phyloP scores from a whole-genome alignment of 2,329 filamentous ascomycete genomes.

The Paraphaeosphaeria minitans region DNA sequence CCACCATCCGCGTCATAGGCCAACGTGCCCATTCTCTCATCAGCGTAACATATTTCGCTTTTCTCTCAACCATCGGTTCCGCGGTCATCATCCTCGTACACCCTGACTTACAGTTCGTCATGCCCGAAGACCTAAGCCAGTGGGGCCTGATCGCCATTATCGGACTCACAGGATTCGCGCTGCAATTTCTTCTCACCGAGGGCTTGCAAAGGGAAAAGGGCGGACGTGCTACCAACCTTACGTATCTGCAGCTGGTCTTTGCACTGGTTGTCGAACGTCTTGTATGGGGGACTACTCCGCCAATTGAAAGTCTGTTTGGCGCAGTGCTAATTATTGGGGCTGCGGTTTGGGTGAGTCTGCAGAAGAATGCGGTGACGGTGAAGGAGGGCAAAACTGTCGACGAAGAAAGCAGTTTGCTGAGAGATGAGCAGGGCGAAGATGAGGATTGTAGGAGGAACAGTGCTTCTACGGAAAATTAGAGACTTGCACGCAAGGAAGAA shows the following conservation, averaged over 20 bases:
- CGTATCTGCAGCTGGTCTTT: conserved; percentile 70
- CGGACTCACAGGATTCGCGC: conserved; percentile 73
- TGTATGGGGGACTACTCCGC: conserved; percentile 53
- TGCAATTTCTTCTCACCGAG: conserved; percentile 80
- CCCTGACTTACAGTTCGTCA: conserved; percentile 60
- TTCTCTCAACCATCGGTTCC: conserved; percentile 69
- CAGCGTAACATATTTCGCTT: conserved; percentile 79
- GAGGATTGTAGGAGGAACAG: background rate
- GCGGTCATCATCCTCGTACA: conserved; percentile 60
- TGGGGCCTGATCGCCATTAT: conserved; percentile 72
- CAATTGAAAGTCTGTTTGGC: conserved; percentile 29
- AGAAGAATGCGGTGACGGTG: conserved; percentile 24
- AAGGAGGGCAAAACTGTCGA: conserved; percentile 17
- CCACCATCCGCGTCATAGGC: conserved; percentile 77
- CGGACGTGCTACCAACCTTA: conserved; percentile 64
- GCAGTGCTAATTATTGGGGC: conserved; percentile 33
- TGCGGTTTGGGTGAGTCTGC: conserved; percentile 33
- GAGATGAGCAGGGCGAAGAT: conserved; percentile 1
- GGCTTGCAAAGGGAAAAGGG: conserved; percentile 73
- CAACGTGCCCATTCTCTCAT: conserved; percentile 77
- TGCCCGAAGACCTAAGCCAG: conserved; percentile 59
- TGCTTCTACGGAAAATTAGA: background rate
- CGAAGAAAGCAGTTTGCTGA: conserved; percentile 31
- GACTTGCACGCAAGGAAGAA: background rate
- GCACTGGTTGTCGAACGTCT: conserved; percentile 66